Percentiles rank a stretch among this genome's conserved stretches.
These are phyloP conservation scores for Paecilomyces sp. DNA, from an alignment of 2,329 filamentous ascomycete genomes.

Conservation along the genomic window DNA sequence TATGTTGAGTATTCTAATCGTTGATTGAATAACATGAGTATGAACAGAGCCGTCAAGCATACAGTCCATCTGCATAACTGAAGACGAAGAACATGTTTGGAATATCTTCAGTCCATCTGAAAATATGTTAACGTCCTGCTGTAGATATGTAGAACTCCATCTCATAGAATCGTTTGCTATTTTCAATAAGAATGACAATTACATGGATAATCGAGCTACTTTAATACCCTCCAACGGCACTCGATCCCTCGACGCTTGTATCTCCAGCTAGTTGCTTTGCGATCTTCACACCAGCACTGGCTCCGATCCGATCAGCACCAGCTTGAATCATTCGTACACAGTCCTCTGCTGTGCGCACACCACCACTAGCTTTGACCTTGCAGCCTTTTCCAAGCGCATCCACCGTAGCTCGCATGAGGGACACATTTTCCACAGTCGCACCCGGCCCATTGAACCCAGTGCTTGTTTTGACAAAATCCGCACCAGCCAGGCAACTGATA, in stretches of 20 bases:
- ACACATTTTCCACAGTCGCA: constrained; percentile 46
- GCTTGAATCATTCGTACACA: constrained; percentile 49
- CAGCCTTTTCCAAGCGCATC: constrained; percentile 35
- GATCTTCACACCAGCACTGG: constrained; percentile 50
- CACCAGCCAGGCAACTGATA: constrained; percentile 45
- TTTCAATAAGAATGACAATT: not conserved
- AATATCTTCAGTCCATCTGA: too few species aligned
- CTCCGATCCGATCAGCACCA: constrained; percentile 51
- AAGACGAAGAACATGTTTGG: too few species aligned
- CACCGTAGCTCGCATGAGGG: constrained; percentile 46
- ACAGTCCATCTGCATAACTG: too few species aligned
- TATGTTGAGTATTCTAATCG: too few species aligned
- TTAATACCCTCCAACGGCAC: not conserved
- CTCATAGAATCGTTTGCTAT: too few species aligned
- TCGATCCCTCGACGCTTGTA: not conserved
- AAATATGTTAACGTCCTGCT: too few species aligned
- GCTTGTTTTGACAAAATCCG: constrained; percentile 55
- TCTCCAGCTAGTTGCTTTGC: constrained; percentile 35
- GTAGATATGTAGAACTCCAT: too few species aligned
- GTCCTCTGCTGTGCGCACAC: constrained; percentile 45
- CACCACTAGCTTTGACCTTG: constrained; percentile 54
- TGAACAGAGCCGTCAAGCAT: too few species aligned
- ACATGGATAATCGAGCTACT: not conserved
- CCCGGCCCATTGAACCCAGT: constrained; percentile 53
- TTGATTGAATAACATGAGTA: too few species aligned